These are phyloP conservation scores for Echium plantagineum DNA, from an alignment of 257 asterid species.

Conservation along the genomic window DNA sequence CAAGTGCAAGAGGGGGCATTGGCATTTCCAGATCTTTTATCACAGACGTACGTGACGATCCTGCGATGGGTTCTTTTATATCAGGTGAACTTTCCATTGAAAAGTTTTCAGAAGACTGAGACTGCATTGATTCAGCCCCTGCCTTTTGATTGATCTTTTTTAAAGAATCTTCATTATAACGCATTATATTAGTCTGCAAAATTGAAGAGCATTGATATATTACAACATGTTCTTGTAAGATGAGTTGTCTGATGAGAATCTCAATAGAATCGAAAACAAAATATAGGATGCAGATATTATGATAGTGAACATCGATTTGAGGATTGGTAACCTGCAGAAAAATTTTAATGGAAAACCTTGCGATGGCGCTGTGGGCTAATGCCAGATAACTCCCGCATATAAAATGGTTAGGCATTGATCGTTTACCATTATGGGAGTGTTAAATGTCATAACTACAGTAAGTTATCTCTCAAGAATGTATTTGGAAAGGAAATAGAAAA, in stretches of 20 bases:
- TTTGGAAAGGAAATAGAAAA: not conserved
- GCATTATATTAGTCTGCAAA: constrained; percentile 71
- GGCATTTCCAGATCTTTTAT: constrained; percentile 69
- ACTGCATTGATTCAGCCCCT: constrained; percentile 22
- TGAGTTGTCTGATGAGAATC: too few relatives aligned
- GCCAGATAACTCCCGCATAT: not conserved
- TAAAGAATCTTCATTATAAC: constrained; percentile 41
- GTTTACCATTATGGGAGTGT: not conserved
- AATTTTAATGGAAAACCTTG: too few relatives aligned
- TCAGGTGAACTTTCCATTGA: constrained; percentile 19
- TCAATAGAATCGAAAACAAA: too few relatives aligned
- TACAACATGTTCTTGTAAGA: not conserved
- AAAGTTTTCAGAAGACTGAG: constrained; percentile 25
- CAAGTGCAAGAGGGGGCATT: constrained; percentile 89
- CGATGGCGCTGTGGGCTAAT: not conserved
- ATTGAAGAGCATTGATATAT: not conserved
- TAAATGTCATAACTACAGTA: not conserved
- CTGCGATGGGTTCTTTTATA: constrained; percentile 27
- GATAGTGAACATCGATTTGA: not conserved
- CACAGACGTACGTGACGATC: constrained; percentile 32
- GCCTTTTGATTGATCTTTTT: constrained; percentile 48
- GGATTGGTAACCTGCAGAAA: not conserved
- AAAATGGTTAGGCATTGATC: not conserved
- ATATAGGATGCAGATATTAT: too few relatives aligned
- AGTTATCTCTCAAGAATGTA: not conserved